Percentiles rank a stretch among this genome's conserved stretches.
These are phyloP conservation scores for Aspergillus sp. DNA, from an alignment of 2,329 filamentous ascomycete genomes.

Conservation along the genomic window DNA sequence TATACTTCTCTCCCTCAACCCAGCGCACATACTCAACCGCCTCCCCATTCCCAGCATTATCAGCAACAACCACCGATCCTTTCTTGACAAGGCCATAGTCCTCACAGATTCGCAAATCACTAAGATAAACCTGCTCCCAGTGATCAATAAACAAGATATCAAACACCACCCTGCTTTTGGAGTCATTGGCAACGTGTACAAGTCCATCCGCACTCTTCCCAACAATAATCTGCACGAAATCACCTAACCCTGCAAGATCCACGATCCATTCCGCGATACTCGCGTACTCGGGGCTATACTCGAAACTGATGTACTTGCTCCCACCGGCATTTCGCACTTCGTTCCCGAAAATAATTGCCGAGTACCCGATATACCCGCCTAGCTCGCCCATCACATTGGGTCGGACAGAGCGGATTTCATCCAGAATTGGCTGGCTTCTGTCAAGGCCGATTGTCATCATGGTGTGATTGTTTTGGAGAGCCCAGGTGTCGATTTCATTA, in stretches of 20 bases:
- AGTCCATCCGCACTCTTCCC: constrained; percentile 57
- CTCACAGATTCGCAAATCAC: constrained; percentile 73
- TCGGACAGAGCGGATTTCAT: neutral
- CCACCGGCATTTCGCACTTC: constrained; percentile 56
- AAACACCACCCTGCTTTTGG: constrained; percentile 45
- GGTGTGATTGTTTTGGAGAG: neutral
- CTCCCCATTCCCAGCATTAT: neutral
- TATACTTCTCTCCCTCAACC: neutral
- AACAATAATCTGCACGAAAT: constrained; percentile 66
- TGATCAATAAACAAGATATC: constrained; percentile 77
- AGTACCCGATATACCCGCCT: constrained; percentile 79
- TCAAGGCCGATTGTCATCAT: neutral
- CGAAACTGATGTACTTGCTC: constrained; percentile 65
- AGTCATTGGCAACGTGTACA: constrained; percentile 43
- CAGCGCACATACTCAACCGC: neutral
- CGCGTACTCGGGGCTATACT: constrained; percentile 70
- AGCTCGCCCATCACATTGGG: constrained; percentile 71
- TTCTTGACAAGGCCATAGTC: constrained; percentile 61
- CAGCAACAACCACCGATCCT: constrained; percentile 37
- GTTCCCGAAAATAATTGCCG: constrained; percentile 68
- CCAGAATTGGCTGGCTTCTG: neutral
- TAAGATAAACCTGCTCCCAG: constrained; percentile 69
- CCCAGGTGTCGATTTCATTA: neutral
- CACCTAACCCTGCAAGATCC: constrained; percentile 63
- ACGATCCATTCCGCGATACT: constrained; percentile 67